phyloP scores from a whole-genome alignment of 208 protist genomes.

The Trypanosoma avium region DNA sequence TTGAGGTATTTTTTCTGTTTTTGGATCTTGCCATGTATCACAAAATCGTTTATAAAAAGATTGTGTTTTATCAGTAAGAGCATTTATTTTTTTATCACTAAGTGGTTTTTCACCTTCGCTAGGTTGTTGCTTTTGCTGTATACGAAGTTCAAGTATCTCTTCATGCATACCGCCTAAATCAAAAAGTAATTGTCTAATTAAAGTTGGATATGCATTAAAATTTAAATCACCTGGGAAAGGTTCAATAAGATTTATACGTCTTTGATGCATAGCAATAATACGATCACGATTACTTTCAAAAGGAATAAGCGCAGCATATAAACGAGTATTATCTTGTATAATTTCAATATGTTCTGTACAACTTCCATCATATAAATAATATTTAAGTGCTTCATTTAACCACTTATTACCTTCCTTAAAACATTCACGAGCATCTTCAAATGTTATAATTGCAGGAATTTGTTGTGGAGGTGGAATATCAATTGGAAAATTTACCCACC shows the following conservation, averaged over 20 bases:
- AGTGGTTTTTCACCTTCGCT: conserved; percentile 54
- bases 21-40: conserved; percentile 71
- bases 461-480: conserved; percentile 36
- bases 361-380: conserved; percentile 76
- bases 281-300: conserved; percentile 68
- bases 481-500: conserved; percentile 77
- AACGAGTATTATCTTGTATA: conserved; percentile 57
- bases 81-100: conserved; percentile 69
- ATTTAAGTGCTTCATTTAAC: conserved; percentile 72
- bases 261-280: conserved; percentile 76
- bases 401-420: conserved; percentile 74
- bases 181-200: conserved; percentile 81
- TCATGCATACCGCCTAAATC: conserved; percentile 79
- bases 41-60: conserved; percentile 73
- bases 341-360: conserved; percentile 89
- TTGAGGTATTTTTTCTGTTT: conserved; percentile 42
- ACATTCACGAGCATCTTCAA: conserved; percentile 64
- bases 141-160: conserved; percentile 64
- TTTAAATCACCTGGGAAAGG: conserved; percentile 74
- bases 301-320: conserved; percentile 55
- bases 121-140: conserved; percentile 51
- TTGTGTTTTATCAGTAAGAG: conserved; percentile 47
- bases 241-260: conserved; percentile 62
- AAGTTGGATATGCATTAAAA: conserved; percentile 85
- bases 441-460: conserved; percentile 48